Conservation (phyloP, 2,329 filamentous ascomycete genomes). For the Claviceps quebecensis region DNA sequence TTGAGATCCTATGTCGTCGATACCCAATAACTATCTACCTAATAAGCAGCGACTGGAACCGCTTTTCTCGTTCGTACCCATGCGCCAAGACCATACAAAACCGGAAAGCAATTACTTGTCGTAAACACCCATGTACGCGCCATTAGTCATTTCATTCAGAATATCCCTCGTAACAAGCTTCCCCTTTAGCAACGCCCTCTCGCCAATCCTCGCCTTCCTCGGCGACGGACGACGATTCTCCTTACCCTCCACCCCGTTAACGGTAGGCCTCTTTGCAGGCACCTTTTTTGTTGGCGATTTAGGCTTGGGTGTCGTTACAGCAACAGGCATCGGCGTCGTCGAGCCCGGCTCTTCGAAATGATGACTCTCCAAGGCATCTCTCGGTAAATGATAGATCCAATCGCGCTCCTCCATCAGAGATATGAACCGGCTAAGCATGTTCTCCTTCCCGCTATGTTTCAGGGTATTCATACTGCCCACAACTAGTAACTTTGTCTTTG, state of each 20-base stretch:
- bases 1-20: constrained; percentile 3
- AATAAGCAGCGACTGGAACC: no score
- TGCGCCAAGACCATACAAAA: background rate
- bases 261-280: constrained; percentile 15
- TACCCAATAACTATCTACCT: constrained; percentile 5
- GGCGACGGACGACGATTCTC: constrained; percentile 36
- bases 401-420: constrained; percentile 57
- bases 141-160: constrained; percentile 52
- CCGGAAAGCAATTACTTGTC: background rate
- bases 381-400: constrained; percentile 69
- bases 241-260: constrained; percentile 19
- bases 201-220: constrained; percentile 43
- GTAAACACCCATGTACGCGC: constrained; percentile 18
- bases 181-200: constrained; percentile 47
- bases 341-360: constrained; percentile 42
- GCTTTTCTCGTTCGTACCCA: background rate
- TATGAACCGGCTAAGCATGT: constrained; percentile 66
- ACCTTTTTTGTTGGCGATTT: constrained; percentile 10
- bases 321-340: constrained; percentile 30
- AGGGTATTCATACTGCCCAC: constrained; percentile 72
- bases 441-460: constrained; percentile 54
- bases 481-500: constrained; percentile 81
- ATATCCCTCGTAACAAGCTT: constrained; percentile 63
- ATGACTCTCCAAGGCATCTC: constrained; percentile 51
- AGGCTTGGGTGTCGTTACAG: constrained; percentile 5